These are phyloP conservation scores for Oidiodendron maius DNA, from an alignment of 495 filamentous ascomycete genomes.

Conservation along the genomic window DNA sequence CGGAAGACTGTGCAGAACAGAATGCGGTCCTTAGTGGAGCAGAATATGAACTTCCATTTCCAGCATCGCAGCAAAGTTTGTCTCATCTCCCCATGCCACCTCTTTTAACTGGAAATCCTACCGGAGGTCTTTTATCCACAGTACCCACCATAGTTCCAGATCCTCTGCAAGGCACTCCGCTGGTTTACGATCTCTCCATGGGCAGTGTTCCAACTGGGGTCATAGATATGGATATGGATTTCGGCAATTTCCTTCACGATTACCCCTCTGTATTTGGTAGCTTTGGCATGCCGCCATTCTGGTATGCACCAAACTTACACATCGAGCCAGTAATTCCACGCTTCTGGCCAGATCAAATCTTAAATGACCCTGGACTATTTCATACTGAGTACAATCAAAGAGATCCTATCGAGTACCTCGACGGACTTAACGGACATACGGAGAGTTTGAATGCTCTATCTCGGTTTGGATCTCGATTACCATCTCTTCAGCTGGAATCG, in stretches of 20 bases:
- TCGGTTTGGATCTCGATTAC: constrained; percentile 36
- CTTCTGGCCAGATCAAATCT: background rate
- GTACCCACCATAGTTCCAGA: background rate
- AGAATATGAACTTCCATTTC: background rate
- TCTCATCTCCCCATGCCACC: too few species aligned
- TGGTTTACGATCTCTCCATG: background rate
- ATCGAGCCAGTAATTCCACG: background rate
- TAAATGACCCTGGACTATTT: background rate
- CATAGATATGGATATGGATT: background rate
- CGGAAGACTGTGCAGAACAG: background rate
- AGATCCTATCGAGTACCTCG: background rate
- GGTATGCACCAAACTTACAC: background rate
- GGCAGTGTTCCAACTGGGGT: background rate
- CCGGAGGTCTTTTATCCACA: too few species aligned
- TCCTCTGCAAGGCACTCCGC: background rate
- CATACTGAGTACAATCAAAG: constrained; percentile 3
- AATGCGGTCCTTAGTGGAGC: background rate
- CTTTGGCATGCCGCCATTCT: background rate
- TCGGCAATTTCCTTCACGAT: background rate
- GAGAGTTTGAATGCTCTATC: constrained; percentile 9
- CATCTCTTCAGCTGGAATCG: constrained; percentile 44
- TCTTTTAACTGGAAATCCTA: too few species aligned
- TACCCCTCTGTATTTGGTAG: background rate
- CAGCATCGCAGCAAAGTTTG: too few species aligned
- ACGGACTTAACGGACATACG: constrained; percentile 11